Evolutionary conservation across 192 early-diverging fungal species (phyloP), one percentile per base, ranked within the genome.

Genomic region (Oehlia diaphana): DNA sequence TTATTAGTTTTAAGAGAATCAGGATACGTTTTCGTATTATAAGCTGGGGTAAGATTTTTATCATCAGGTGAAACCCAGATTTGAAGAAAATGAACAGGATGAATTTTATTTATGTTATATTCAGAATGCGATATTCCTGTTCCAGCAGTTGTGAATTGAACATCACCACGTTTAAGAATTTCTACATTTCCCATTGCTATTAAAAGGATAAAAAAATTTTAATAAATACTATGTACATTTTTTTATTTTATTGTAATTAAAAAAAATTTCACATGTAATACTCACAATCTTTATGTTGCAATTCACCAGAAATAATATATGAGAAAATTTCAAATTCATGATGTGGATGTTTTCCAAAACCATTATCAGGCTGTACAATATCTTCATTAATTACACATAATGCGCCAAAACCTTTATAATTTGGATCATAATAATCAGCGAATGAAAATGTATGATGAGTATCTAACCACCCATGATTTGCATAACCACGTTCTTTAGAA

Each of bases 371-470:
- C 35, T 82, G 39, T 13, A 87, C 83, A 3, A 33, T 76, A 80
- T 87, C 86, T 70, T 87, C 85, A 80, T 87, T 87, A 82, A 87
- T 72, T 14, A 87, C 86, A 16, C 85, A 76, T n/a, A 87, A 70
- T 13, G 39, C 7, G 3, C 85, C 85, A 63, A 86, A 86, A 19
- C 62, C 68, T 42, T 63, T 21, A 72, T 44, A 84, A 23, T 78
- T n/a, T 13, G 39, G 28, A 74, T 87, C 80, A 79, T 72, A 87
- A 23, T 77, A 87, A 73, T 64, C 37, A 8, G 86, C 85, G 42
- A 87, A 87, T 26, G 80, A 84, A 73, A 87, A 87, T 63, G 86
- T 87, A 67, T 87, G 86, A 77, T 84, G 66, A 0, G 78, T 84
- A 72, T 84, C 58, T 4, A 84, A 62, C 83, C 83, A 84, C 5